These are phyloP conservation scores for Ustilago curta DNA, from an alignment of 1,284 basidiomycete species.

Conservation along the genomic window DNA sequence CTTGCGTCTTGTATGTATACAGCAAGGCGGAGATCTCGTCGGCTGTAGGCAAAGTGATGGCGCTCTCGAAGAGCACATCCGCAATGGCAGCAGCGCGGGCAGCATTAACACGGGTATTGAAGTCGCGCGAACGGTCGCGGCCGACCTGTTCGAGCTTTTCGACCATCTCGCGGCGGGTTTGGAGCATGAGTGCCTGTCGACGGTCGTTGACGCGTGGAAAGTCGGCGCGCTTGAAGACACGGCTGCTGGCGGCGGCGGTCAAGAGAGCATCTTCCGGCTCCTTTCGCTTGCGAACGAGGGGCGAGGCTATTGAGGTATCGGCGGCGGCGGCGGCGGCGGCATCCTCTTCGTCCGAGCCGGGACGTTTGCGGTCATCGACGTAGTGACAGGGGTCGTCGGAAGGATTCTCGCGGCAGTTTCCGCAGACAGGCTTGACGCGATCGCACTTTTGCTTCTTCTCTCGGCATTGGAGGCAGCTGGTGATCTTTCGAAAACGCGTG, in stretches of 20 bases:
- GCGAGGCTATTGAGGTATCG: slow-evolving; percentile 47
- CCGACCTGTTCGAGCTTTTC: slow-evolving; percentile 50
- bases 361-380: slow-evolving; percentile 51
- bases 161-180: slow-evolving; percentile 45
- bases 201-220: slow-evolving; percentile 43
- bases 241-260: slow-evolving; percentile 15
- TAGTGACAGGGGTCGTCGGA: slow-evolving; percentile 55
- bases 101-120: slow-evolving; percentile 57
- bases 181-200: slow-evolving; percentile 36
- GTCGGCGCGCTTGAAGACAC: slow-evolving; percentile 42
- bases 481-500: slow-evolving; percentile 62
- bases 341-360: slow-evolving; percentile 46
- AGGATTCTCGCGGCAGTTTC: slow-evolving; percentile 54
- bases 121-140: slow-evolving; percentile 46
- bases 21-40: slow-evolving; percentile 50
- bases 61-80: slow-evolving; percentile 52
- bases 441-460: slow-evolving; percentile 66
- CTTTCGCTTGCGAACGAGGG: slow-evolving; percentile 50
- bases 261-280: slow-evolving; percentile 25
- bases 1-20: slow-evolving; percentile 54
- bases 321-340: slow-evolving; percentile 32
- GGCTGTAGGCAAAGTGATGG: slow-evolving; percentile 49
- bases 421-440: slow-evolving; percentile 59
- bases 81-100: slow-evolving; percentile 60
- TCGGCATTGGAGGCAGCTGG: slow-evolving; percentile 58